Base-by-base conservation (phyloP, 768 basidiomycete genomes). In the Leccinum truebloodii region DNA sequence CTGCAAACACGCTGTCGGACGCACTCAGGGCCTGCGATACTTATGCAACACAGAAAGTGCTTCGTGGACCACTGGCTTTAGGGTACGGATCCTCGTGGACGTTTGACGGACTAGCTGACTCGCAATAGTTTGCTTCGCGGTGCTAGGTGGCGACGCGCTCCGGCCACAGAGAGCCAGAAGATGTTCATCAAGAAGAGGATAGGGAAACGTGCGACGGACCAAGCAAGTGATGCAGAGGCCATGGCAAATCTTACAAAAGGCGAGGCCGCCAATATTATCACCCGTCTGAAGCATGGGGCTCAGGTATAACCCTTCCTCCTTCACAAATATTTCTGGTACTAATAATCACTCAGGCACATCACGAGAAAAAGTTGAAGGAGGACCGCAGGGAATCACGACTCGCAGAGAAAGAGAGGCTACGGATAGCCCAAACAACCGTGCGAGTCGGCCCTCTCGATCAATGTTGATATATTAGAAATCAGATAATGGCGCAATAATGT, bases 211-310 rank as follows among this genome's bases (percentile, higher is more conserved):
- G 62, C 64, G 54, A 50, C 69, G 58, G 58, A 64, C 52, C 61
- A 44, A 54, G 62, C 63, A n/a, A 55, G 61, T 10, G 58, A 63
- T 18, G 68, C 59, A n/a, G 68, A 69, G 18, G 57, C 67, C 34
- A 69, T 85, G 5, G 71, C 67, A 50, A 73, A 59, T 0, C 67
- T 95, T 65, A 92, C 84, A 1, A 93, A 91, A 71, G 93, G 93
- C 3, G 81, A 90, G 63, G 91, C 92, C 30, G 88, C 87, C 0
- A 86, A 87, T 63, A 86, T 94, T 50, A 89, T 95, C 61, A 86
- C 86, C 24, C 86, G 92, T 9, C 61, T 91, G 58, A 88, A 84
- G 69, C 87, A 94, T 67, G 92, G 92, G 26, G 89, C 89, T 35
- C 78, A 83, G 78, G 91, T 89, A 68, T 34, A 10, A 73, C 59